Percentiles rank a stretch among this genome's conserved stretches.
These are phyloP conservation scores for Solanum pinnatisectum DNA, from an alignment of 257 asterid genomes.

Conservation along the genomic window DNA sequence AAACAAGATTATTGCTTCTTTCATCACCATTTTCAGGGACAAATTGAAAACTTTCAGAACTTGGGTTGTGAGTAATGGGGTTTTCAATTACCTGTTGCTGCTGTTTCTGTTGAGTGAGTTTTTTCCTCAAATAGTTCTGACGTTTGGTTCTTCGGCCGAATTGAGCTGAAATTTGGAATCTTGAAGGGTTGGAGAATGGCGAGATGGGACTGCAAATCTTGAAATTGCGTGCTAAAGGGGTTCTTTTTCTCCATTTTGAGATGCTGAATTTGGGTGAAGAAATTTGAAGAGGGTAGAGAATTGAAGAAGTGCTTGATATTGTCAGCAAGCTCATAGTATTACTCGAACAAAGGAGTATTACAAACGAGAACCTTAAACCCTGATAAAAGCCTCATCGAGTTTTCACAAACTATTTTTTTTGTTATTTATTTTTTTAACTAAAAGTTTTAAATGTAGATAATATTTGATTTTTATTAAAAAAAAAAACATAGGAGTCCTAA, in stretches of 20 bases:
- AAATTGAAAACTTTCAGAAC: constrained; percentile 19
- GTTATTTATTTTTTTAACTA: background rate
- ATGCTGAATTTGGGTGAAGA: constrained; percentile 11
- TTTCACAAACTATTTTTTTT: background rate
- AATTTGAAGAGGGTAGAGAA: constrained; percentile 8
- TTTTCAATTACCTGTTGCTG: constrained; percentile 42
- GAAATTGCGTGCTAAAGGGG: constrained; percentile 21
- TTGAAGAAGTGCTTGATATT: constrained; percentile 15
- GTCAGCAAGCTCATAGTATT: constrained; percentile 11
- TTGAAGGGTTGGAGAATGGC: constrained; percentile 23
- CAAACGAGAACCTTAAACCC: background rate
- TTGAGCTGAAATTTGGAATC: constrained; percentile 51
- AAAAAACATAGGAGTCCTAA: background rate
- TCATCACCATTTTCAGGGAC: constrained; percentile 2
- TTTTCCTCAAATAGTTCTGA: constrained; percentile 64
- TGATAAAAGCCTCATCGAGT: background rate
- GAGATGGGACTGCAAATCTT: constrained; percentile 11
- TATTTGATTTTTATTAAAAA: background rate
- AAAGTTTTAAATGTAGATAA: background rate
- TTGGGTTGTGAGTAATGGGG: constrained; percentile 10
- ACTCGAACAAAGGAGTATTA: background rate
- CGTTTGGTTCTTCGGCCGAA: constrained; percentile 45
- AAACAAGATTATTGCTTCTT: constrained; percentile 16
- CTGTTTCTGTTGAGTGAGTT: constrained; percentile 52
- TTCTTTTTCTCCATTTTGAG: constrained; percentile 21